Percentiles rank a stretch among this genome's conserved stretches.
Conservation (phyloP, 2,329 filamentous ascomycete species). For the Didymella arachidicola region DNA sequence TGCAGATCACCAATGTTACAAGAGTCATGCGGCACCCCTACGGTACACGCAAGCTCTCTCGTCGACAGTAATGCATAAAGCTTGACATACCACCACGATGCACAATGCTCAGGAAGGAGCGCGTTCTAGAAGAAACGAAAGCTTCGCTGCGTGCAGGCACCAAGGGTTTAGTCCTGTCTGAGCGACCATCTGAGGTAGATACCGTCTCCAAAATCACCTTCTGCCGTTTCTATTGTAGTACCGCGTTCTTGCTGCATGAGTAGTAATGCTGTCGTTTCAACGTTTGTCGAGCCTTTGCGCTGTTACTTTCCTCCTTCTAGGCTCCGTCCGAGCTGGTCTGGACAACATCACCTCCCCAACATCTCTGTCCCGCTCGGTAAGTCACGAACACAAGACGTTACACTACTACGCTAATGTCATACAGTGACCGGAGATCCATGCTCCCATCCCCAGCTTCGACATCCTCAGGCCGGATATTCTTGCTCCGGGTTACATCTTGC, state of each 20-base stretch:
- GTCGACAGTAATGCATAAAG: constrained; percentile 4
- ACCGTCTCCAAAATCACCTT: constrained; percentile 5
- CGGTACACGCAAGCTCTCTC: constrained; percentile 21
- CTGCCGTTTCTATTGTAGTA: not conserved
- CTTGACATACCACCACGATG: constrained; percentile 6
- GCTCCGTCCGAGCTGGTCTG: constrained; percentile 2
- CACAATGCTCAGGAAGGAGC: constrained; percentile 10
- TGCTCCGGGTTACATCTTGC: constrained; percentile 17
- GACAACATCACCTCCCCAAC: constrained; percentile 17
- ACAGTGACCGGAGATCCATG: constrained; percentile 19
- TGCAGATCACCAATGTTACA: constrained; percentile 15
- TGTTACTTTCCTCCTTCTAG: constrained; percentile 5
- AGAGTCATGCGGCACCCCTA: constrained; percentile 20
- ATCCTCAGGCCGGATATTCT: constrained; percentile 14
- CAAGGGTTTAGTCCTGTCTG: not conserved
- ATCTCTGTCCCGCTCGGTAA: constrained; percentile 16
- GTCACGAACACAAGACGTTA: constrained; percentile 1
- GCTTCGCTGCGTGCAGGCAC: constrained; percentile 9
- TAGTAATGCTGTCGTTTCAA: constrained; percentile 14
- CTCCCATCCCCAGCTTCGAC: constrained; percentile 19
- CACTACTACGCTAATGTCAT: constrained; percentile 9
- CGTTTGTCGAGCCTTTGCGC: constrained; percentile 10
- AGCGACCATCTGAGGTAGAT: constrained; percentile 5
- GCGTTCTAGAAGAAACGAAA: constrained; percentile 15
- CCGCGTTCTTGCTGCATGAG: not conserved